Evolutionary conservation across 768 basidiomycete species (phyloP).

Genomic region (Daedalea quercina): DNA sequence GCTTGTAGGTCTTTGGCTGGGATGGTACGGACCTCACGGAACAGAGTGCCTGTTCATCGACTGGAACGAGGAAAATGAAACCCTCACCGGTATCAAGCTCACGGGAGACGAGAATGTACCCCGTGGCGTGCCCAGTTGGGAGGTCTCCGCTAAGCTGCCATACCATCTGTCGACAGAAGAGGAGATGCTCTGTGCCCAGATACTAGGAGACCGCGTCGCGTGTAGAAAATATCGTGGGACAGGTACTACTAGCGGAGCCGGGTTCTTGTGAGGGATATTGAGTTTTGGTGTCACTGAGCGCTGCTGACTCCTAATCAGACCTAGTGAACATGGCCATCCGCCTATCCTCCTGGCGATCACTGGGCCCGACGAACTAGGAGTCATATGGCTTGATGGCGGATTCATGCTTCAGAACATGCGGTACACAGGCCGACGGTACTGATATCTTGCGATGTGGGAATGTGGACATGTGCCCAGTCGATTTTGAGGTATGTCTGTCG

Average conservation of each 20-base stretch:
- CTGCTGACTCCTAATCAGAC: constrained; percentile 1
- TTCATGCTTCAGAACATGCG: constrained; percentile 6
- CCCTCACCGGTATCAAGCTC: constrained; percentile 12
- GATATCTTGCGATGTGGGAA: no score
- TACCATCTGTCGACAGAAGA: background rate
- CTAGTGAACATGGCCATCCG: constrained; percentile 1
- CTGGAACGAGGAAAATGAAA: background rate
- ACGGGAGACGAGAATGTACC: constrained; percentile 17
- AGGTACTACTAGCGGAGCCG: constrained; percentile 9
- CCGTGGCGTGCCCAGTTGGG: constrained; percentile 11
- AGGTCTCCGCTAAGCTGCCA: background rate
- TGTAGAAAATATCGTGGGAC: constrained; percentile 5
- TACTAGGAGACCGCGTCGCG: background rate
- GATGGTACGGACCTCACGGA: constrained; percentile 12
- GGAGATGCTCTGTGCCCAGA: background rate
- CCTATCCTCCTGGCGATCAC: constrained; percentile 6
- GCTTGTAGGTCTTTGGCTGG: constrained; percentile 13
- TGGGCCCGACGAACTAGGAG: background rate
- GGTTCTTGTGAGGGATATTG: constrained; percentile 8
- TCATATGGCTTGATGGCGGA: constrained; percentile 8
- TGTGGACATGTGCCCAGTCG: no score
- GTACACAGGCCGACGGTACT: background rate
- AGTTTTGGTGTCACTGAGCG: no score
- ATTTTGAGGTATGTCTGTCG: no score
- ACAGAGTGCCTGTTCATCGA: constrained; percentile 12